Percentiles rank a stretch among this genome's conserved stretches.
Evolutionary conservation across 2,329 filamentous ascomycete species (phyloP).

Genomic region (Paraconiothyrium brasiliense): DNA sequence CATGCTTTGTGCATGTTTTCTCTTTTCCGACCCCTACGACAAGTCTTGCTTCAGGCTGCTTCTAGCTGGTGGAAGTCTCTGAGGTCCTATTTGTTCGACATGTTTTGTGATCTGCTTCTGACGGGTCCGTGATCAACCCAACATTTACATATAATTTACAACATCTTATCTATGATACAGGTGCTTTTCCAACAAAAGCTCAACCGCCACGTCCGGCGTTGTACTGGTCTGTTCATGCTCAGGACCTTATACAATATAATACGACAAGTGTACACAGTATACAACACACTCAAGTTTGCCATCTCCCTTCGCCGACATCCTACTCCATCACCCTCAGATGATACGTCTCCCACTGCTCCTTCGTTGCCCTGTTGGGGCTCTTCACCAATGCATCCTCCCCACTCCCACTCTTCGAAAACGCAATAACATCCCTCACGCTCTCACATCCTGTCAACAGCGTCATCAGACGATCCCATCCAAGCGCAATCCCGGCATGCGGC

Average conservation of each 20-base stretch:
- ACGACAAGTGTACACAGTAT: slow-evolving; percentile 1
- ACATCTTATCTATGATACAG: neutral
- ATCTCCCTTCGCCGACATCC: neutral
- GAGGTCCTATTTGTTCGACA: neutral
- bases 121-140: neutral
- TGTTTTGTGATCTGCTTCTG: neutral
- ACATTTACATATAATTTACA: neutral
- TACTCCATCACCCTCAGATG: slow-evolving; percentile 56
- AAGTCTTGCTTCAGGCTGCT: neutral
- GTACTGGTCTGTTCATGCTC: neutral
- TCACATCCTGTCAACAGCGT: slow-evolving; percentile 79
- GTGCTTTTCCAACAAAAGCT: neutral
- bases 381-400: slow-evolving; percentile 87
- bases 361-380: slow-evolving; percentile 75
- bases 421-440: slow-evolving; percentile 91
- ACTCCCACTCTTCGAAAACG: slow-evolving; percentile 92
- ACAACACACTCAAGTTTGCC: neutral
- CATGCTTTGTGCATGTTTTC: too few species aligned
- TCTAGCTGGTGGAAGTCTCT: neutral
- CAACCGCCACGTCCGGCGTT: neutral
- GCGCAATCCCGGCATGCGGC: slow-evolving; percentile 90
- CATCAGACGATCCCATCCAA: slow-evolving; percentile 89
- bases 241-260: slow-evolving; percentile 3
- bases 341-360: slow-evolving; percentile 68
- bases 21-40: neutral